A percentile compares a stretch with the other conserved stretches of the same genome.
These are phyloP conservation scores for Neonectria hederae DNA, from an alignment of 2,329 filamentous ascomycete genomes.

Conservation along the genomic window DNA sequence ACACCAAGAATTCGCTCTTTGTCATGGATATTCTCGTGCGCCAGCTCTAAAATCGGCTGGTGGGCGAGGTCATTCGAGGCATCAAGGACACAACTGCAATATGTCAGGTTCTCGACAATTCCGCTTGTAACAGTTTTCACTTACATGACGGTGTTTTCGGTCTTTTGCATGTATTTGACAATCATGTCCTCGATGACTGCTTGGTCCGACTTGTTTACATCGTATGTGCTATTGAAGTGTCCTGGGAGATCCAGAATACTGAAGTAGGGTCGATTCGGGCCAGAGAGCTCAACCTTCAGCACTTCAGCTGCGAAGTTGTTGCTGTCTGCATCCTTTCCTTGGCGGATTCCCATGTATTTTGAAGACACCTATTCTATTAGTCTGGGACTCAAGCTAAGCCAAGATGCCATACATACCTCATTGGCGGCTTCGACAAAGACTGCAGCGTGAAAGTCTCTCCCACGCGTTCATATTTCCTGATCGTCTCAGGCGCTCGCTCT, in stretches of 20 bases:
- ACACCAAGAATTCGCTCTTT: slow-evolving; percentile 48
- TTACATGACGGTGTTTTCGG: slow-evolving; percentile 52
- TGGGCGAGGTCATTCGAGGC: slow-evolving; percentile 45
- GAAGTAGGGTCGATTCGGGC: slow-evolving; percentile 49
- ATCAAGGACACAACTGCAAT: slow-evolving; percentile 46
- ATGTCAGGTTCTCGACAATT: not conserved
- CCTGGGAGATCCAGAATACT: slow-evolving; percentile 52
- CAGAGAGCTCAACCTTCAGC: slow-evolving; percentile 50
- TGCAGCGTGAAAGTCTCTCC: slow-evolving; percentile 42
- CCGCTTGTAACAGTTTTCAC: slow-evolving; percentile 4
- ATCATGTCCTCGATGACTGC: slow-evolving; percentile 46
- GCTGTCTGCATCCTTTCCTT: slow-evolving; percentile 30
- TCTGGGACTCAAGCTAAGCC: not conserved
- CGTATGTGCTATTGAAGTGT: slow-evolving; percentile 37
- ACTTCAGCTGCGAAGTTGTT: slow-evolving; percentile 51
- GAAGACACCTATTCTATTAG: slow-evolving; percentile 37
- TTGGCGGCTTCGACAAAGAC: slow-evolving; percentile 45
- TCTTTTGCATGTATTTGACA: slow-evolving; percentile 47
- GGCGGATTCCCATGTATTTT: slow-evolving; percentile 45
- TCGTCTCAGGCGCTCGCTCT: slow-evolving; percentile 25
- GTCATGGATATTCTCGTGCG: slow-evolving; percentile 37
- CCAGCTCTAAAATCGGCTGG: slow-evolving; percentile 44
- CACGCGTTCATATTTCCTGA: slow-evolving; percentile 35
- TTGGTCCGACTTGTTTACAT: slow-evolving; percentile 44
- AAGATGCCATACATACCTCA: slow-evolving; percentile 35